phyloP scores from a whole-genome alignment of 1,284 basidiomycete genomes.

The Cryptococcus wingfieldii region DNA sequence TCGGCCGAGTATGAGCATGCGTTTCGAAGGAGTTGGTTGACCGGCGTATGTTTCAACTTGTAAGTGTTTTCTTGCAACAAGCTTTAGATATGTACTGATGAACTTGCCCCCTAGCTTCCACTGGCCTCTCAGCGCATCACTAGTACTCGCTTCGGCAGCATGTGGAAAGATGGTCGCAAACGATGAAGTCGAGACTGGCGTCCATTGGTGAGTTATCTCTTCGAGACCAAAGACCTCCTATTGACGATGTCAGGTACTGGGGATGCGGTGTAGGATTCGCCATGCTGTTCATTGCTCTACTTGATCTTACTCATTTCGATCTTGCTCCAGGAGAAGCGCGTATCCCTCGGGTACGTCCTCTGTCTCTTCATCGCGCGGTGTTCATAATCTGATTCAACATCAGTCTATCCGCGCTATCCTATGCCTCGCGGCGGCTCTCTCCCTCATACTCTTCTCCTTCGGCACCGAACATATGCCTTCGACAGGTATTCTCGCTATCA shows the following conservation, averaged over 20 bases:
- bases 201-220: slow-evolving; percentile 10
- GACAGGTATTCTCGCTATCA: slow-evolving; percentile 19
- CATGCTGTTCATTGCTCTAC: slow-evolving; percentile 38
- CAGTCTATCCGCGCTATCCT: slow-evolving; percentile 20
- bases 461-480: slow-evolving; percentile 9
- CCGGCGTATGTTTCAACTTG: slow-evolving; percentile 43
- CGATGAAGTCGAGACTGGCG: slow-evolving; percentile 18
- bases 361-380: background rate
- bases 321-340: slow-evolving; percentile 4
- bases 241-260: slow-evolving; percentile 37
- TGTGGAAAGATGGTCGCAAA: slow-evolving; percentile 37
- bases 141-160: slow-evolving; percentile 47
- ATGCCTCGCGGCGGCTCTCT: slow-evolving; percentile 15
- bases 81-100: too few species aligned
- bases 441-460: slow-evolving; percentile 30
- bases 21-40: slow-evolving; percentile 46
- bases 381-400: too few species aligned
- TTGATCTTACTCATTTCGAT: slow-evolving; percentile 43
- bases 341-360: background rate
- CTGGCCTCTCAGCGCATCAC: slow-evolving; percentile 44
- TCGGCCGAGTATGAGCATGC: slow-evolving; percentile 43
- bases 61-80: slow-evolving; percentile 9
- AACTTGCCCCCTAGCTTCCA: slow-evolving; percentile 28
- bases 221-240: background rate
- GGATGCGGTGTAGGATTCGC: slow-evolving; percentile 45